phyloP scores from a whole-genome alignment of 441 rosid species.

The Pelargonium cotyledonis region DNA sequence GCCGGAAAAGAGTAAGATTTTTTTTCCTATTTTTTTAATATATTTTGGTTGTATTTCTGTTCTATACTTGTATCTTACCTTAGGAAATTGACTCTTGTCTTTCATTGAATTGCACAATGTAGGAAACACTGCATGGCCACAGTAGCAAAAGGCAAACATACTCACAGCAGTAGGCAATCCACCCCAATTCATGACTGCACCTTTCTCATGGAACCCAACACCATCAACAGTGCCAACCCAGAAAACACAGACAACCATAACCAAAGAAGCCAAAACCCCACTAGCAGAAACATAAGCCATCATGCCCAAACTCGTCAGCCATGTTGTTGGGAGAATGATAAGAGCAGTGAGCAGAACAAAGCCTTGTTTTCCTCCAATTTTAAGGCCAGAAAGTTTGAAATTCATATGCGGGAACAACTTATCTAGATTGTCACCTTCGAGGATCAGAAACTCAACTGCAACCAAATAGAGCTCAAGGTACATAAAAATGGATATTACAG shows the following conservation, averaged over 20 bases:
- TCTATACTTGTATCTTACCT: slow-evolving; percentile 26
- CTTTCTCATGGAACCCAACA: slow-evolving; percentile 44
- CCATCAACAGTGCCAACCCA: slow-evolving; percentile 51
- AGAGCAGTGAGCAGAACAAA: slow-evolving; percentile 46
- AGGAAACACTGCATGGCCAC: slow-evolving; percentile 65
- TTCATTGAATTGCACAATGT: slow-evolving; percentile 64
- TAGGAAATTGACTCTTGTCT: slow-evolving; percentile 52
- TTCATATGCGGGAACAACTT: slow-evolving; percentile 43
- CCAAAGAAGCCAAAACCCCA: slow-evolving; percentile 48
- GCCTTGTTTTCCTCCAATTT: slow-evolving; percentile 43
- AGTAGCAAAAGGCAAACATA: slow-evolving; percentile 49
- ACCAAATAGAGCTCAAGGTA: slow-evolving; percentile 50
- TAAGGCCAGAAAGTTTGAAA: slow-evolving; percentile 30
- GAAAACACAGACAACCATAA: slow-evolving; percentile 39
- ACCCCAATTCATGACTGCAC: slow-evolving; percentile 33
- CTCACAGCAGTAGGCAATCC: slow-evolving; percentile 57
- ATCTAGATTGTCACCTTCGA: slow-evolving; percentile 60
- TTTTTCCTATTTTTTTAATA: background rate
- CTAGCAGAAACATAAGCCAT: slow-evolving; percentile 54
- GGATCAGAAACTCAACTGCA: slow-evolving; percentile 60
- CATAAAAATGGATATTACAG: slow-evolving; percentile 42
- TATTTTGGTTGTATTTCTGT: background rate
- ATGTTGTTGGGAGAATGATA: slow-evolving; percentile 51
- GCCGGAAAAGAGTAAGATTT: background rate
- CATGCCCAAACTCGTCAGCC: slow-evolving; percentile 51